Evolutionary conservation across 495 filamentous ascomycete species (phyloP).

Genomic region (Penicillium odoratum): DNA sequence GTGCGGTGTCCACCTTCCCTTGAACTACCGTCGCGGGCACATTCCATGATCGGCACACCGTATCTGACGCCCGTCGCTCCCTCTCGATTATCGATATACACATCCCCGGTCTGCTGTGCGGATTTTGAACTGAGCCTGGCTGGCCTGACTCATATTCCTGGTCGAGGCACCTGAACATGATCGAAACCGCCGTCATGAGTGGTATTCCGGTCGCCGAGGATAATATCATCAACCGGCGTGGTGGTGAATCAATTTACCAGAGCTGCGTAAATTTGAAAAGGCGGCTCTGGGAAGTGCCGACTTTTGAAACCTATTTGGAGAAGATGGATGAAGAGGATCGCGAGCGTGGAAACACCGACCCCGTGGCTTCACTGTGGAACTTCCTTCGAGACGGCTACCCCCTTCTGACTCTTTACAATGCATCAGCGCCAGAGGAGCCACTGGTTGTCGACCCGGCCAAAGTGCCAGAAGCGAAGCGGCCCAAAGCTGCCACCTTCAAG

Average conservation of each 20-base stretch:
- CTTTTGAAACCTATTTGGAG: constrained; percentile 68
- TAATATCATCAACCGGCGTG: constrained; percentile 93
- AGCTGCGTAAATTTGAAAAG: constrained; percentile 83
- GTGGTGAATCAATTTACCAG: constrained; percentile 92
- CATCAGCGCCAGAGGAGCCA: constrained; percentile 61
- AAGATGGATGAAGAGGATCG: constrained; percentile 64
- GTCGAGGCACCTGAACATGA: constrained; percentile 36
- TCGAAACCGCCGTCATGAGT: constrained; percentile 36
- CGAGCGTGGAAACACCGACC: constrained; percentile 64
- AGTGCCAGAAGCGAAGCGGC: constrained; percentile 61
- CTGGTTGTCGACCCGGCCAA: constrained; percentile 63
- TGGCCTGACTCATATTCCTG: constrained; percentile 28
- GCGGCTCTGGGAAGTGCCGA: constrained; percentile 78
- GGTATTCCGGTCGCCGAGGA: constrained; percentile 69
- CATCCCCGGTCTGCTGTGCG: constrained; percentile 39
- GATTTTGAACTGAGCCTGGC: constrained; percentile 37
- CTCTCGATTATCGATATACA: constrained; percentile 13
- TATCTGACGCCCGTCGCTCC: constrained; percentile 32
- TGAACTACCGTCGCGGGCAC: constrained; percentile 15
- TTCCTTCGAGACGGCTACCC: constrained; percentile 82
- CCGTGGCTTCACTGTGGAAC: constrained; percentile 88
- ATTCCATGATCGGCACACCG: constrained; percentile 36
- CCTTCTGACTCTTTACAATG: constrained; percentile 86
- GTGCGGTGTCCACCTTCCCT: constrained; percentile 75
- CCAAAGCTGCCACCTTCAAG: constrained; percentile 70